A percentile compares a stretch with the other conserved stretches of the same genome.
These are phyloP conservation scores for Hypsizygus marmoreus DNA, from an alignment of 768 basidiomycete genomes.

Conservation along the genomic window DNA sequence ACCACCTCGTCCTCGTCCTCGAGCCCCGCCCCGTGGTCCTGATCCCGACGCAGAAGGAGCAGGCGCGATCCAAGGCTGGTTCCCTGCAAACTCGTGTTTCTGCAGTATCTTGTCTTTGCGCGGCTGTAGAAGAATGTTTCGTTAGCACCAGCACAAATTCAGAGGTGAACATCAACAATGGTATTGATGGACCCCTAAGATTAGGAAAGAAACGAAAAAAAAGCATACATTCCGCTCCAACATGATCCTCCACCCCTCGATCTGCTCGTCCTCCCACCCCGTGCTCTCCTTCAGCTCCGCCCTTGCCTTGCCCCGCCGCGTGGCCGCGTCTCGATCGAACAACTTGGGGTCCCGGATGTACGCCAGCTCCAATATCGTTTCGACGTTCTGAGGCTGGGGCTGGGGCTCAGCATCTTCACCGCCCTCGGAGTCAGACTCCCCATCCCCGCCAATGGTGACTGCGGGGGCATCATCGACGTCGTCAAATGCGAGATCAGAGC, in stretches of 20 bases:
- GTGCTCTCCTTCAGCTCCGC: constrained; percentile 69
- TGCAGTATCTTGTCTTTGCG: constrained; percentile 72
- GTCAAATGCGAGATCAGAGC: constrained; percentile 27
- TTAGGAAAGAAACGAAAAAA: background rate
- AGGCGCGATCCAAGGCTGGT: constrained; percentile 34
- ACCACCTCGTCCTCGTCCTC: constrained; percentile 40
- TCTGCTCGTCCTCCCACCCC: constrained; percentile 80
- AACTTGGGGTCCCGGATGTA: constrained; percentile 75
- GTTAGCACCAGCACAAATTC: no score
- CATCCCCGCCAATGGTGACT: constrained; percentile 61
- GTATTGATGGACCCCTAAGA: background rate
- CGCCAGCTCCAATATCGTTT: constrained; percentile 73
- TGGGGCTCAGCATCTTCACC: constrained; percentile 30
- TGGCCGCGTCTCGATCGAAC: constrained; percentile 77
- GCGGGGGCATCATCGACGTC: constrained; percentile 51
- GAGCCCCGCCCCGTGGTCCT: constrained; percentile 42
- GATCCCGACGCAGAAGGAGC: constrained; percentile 30
- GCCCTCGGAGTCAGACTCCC: constrained; percentile 48
- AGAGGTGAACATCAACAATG: background rate
- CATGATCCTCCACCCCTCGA: constrained; percentile 93
- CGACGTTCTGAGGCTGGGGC: constrained; percentile 34
- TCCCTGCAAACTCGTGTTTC: constrained; percentile 79
- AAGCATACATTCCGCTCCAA: constrained; percentile 80
- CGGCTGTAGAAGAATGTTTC: constrained; percentile 57
- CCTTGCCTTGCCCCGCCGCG: constrained; percentile 68